A percentile compares a stretch with the other conserved stretches of the same genome.
Conservation (phyloP, 352 stramenopile species). For the Globisporangium cylindrosporum region DNA sequence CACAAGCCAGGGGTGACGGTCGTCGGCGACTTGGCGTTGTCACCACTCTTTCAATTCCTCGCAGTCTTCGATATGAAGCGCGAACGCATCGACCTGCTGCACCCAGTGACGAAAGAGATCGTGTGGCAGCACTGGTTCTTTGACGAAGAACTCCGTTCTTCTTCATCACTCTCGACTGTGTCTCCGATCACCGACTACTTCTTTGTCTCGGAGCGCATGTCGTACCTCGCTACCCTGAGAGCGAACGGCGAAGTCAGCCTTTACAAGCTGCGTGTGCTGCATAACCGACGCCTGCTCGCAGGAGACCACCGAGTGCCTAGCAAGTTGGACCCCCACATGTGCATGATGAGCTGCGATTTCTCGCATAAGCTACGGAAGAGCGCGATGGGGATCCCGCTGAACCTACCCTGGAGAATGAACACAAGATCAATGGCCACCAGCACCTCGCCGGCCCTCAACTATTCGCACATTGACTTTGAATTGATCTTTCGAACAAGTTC, state of each 20-base stretch:
- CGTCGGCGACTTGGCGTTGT: background rate
- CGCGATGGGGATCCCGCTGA: background rate
- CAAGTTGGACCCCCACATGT: conserved; percentile 3
- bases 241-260: conserved; percentile 9
- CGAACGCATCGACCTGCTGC: conserved; percentile 9
- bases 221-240: conserved; percentile 12
- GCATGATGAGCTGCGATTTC: background rate
- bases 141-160: background rate
- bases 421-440: background rate
- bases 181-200: conserved; percentile 14
- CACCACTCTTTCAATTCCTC: conserved; percentile 14
- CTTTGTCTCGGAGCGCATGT: conserved; percentile 19
- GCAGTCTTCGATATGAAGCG: background rate
- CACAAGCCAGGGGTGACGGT: background rate
- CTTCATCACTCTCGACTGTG: too few species aligned
- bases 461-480: conserved; percentile 20
- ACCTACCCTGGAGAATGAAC: background rate
- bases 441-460: conserved; percentile 8
- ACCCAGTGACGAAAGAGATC: conserved; percentile 17
- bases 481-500: conserved; percentile 10
- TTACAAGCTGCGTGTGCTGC: conserved; percentile 20
- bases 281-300: conserved; percentile 18
- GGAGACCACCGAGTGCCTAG: conserved; percentile 12
- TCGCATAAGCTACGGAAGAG: background rate
- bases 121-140: conserved; percentile 17